These are phyloP conservation scores for Pestalotiopsis sp. DNA, from an alignment of 2,329 filamentous ascomycete genomes.

Conservation along the genomic window DNA sequence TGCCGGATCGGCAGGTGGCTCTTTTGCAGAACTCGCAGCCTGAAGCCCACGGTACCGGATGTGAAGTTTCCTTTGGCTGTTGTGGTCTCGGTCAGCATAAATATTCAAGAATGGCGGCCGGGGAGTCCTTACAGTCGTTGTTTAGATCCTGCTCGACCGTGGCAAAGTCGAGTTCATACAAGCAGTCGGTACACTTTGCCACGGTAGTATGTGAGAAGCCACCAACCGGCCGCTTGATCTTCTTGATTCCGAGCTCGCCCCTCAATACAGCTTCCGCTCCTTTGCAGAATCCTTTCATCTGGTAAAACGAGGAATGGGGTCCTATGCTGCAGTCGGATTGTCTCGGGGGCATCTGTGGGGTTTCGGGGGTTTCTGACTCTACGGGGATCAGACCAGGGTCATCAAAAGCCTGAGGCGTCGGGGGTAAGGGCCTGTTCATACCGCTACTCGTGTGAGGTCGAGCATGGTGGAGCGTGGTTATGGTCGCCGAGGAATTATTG, in stretches of 20 bases:
- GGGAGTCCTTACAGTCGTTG: slow-evolving; percentile 43
- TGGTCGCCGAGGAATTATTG: slow-evolving; percentile 23
- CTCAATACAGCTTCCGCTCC: slow-evolving; percentile 53
- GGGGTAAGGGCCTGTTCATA: neutral
- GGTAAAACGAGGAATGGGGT: slow-evolving; percentile 51
- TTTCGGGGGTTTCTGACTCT: slow-evolving; percentile 28
- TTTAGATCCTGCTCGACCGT: slow-evolving; percentile 55
- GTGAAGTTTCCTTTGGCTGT: slow-evolving; percentile 50
- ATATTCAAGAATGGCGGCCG: slow-evolving; percentile 1
- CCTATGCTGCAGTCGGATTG: slow-evolving; percentile 45
- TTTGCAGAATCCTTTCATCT: slow-evolving; percentile 57
- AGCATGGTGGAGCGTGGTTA: slow-evolving; percentile 14
- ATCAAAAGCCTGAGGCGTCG: slow-evolving; percentile 17
- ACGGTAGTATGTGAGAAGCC: slow-evolving; percentile 45
- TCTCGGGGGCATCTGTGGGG: slow-evolving; percentile 21
- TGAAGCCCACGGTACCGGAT: slow-evolving; percentile 49
- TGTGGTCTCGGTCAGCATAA: slow-evolving; percentile 13
- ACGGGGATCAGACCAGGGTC: slow-evolving; percentile 39
- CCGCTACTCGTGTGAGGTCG: slow-evolving; percentile 5
- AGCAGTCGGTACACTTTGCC: slow-evolving; percentile 55
- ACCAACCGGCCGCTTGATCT: slow-evolving; percentile 51
- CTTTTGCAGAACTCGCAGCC: slow-evolving; percentile 59
- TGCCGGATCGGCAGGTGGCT: slow-evolving; percentile 52
- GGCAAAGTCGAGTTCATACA: slow-evolving; percentile 56
- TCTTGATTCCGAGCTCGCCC: slow-evolving; percentile 53